These are phyloP conservation scores for Saccharum officinarum DNA, from an alignment of 176 grass and related monocot species.

Conservation along the genomic window DNA sequence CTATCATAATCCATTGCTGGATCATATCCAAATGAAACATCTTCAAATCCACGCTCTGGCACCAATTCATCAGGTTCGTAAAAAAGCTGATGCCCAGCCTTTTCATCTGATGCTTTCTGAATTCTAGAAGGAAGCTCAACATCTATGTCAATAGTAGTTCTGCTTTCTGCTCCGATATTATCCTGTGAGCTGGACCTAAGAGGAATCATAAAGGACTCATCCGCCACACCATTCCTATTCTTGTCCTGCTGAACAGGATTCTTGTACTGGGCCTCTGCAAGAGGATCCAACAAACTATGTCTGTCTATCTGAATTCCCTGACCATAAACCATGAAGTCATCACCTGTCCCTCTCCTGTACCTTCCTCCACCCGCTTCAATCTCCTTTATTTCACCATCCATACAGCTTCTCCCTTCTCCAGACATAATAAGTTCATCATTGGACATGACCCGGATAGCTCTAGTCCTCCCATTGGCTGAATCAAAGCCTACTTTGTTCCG, in stretches of 20 bases:
- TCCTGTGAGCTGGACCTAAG: conserved; percentile 60
- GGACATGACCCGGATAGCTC: conserved; percentile 47
- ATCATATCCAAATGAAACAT: conserved; percentile 73
- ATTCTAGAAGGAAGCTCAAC: conserved; percentile 57
- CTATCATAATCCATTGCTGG: conserved; percentile 79
- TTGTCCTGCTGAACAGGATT: conserved; percentile 50
- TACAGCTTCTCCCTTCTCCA: conserved; percentile 44
- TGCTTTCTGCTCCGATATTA: conserved; percentile 47
- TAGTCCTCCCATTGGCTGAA: conserved; percentile 64
- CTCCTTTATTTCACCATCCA: conserved; percentile 69
- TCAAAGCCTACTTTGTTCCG: conserved; percentile 50
- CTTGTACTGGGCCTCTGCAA: conserved; percentile 61
- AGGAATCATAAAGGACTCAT: conserved; percentile 93
- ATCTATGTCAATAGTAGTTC: conserved; percentile 78
- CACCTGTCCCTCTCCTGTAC: conserved; percentile 56
- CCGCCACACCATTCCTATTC: conserved; percentile 42
- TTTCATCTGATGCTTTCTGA: conserved; percentile 40
- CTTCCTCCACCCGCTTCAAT: conserved; percentile 70
- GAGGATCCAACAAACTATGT: conserved; percentile 63
- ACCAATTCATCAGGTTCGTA: conserved; percentile 92
- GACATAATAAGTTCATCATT: conserved; percentile 82
- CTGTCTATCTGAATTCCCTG: conserved; percentile 57
- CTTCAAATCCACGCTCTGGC: conserved; percentile 66
- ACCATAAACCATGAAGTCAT: conserved; percentile 78
- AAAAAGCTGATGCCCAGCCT: conserved; percentile 51